Base-by-base conservation (phyloP, 1,284 basidiomycete species). In the Sparassis latifolia region DNA sequence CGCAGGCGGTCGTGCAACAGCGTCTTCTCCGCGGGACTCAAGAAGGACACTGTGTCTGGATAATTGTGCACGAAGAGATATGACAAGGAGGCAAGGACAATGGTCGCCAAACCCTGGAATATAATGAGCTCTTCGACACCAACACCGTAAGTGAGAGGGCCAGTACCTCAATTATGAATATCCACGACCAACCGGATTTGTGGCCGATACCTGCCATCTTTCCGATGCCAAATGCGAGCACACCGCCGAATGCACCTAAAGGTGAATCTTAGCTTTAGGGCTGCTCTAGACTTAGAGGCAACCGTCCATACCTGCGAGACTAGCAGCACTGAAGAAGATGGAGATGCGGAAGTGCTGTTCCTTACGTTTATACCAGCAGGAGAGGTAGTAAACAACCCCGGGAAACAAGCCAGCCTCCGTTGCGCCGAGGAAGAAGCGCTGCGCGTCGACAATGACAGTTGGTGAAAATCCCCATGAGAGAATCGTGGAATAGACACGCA, bases 121-220 rank as follows among this genome's bases (percentile, higher is more conserved):
- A 76, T 74, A 79, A 83, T n/a, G 35, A 7, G 77, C 77, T 5
- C 0, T 83, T 77, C 32, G 79, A 53, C 80, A 83, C 3, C 78
- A 77, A 4, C 66, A 47, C 3, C 78, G 40, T 1, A 79, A 74
- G 35, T 80, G 60, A 0, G 67, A 66, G 4, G 76, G 66, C 66
- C 33, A 42, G 9, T 47, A 65, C 20, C 55, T 68, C 79, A 32
- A 80, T 52, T 51, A 80, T 78, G 58, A 82, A 82, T 49, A 86
- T 83, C 82, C 82, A 85, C 27, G 75, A 68, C 80, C 79, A 80
- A 0, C 74, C 75, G 0, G 71, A 66, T 10, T 71, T 70, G 7
- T 71, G 66, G 0, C 72, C 70, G n/a, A 75, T 66, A 10, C 75
- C 76, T 35, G 76, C 56, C 68, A 83, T 76, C 37, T 77, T 64